A percentile compares a stretch with the other conserved stretches of the same genome.
Conservation (phyloP, 768 basidiomycete genomes). For the Trametes villosa region DNA sequence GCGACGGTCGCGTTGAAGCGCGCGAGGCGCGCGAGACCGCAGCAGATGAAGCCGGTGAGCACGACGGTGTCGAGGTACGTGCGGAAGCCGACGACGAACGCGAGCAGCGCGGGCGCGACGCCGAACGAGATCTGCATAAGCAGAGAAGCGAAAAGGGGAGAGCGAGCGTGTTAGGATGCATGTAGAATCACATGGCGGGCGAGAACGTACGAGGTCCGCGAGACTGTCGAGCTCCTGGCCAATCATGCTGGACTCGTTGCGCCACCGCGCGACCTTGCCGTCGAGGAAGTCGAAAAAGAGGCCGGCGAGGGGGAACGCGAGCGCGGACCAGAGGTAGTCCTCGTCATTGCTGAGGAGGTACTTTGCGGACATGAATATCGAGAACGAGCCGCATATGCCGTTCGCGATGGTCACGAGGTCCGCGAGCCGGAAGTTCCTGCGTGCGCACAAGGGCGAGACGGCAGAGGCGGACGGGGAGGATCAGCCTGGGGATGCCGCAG, state of each 20-base stretch:
- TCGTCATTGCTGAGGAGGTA: constrained; percentile 84
- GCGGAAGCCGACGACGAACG: constrained; percentile 88
- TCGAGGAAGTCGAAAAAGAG: constrained; percentile 98
- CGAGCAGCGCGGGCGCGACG: constrained; percentile 92
- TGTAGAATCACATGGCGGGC: constrained; percentile 9
- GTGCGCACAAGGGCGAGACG: too few species aligned
- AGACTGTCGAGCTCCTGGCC: constrained; percentile 98
- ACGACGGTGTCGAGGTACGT: constrained; percentile 89
- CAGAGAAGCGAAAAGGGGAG: not conserved
- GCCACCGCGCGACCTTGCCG: constrained; percentile 97
- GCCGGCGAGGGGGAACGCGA: constrained; percentile 86
- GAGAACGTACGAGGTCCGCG: constrained; percentile 83
- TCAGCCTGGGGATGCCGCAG: not conserved
- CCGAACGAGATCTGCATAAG: constrained; percentile 88
- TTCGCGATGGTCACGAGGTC: constrained; percentile 99
- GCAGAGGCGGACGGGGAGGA: not conserved
- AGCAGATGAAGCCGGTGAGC: constrained; percentile 91
- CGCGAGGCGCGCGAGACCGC: constrained; percentile 94
- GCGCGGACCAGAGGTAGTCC: constrained; percentile 84
- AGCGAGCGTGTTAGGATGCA: constrained; percentile 4
- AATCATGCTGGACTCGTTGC: constrained; percentile 92
- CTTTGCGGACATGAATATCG: constrained; percentile 89
- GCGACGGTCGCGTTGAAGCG: constrained; percentile 99
- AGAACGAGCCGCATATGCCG: constrained; percentile 96
- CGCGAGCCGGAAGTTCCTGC: constrained; percentile 94